phyloP scores from a whole-genome alignment of 352 stramenopile species.

The Poterioochromonas sp. region DNA sequence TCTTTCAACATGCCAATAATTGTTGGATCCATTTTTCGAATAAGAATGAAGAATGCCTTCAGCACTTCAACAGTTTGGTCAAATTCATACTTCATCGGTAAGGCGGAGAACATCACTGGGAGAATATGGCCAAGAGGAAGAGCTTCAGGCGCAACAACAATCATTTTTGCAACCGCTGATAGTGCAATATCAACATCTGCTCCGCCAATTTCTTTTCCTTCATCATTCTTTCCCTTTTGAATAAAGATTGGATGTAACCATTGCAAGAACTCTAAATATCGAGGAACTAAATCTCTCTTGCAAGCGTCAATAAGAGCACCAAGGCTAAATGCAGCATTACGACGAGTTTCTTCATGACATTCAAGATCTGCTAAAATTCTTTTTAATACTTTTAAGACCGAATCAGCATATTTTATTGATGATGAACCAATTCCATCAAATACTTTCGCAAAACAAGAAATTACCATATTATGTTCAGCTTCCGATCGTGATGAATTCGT shows the following conservation, averaged over 20 bases:
- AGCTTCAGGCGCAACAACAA: conserved; percentile 59
- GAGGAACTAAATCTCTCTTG: conserved; percentile 57
- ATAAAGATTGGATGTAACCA: conserved; percentile 75
- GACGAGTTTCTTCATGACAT: conserved; percentile 77
- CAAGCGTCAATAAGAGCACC: conserved; percentile 75
- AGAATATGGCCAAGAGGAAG: conserved; percentile 83
- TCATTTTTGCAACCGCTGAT: conserved; percentile 82
- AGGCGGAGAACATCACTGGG: conserved; percentile 74
- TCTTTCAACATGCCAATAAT: conserved; percentile 58
- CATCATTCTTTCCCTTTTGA: conserved; percentile 44
- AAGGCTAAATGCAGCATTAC: conserved; percentile 87
- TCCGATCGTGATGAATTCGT: conserved; percentile 72
- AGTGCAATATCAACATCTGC: conserved; percentile 86
- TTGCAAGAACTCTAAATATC: conserved; percentile 79
- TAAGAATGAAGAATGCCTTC: conserved; percentile 78
- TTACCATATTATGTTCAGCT: conserved; percentile 78
- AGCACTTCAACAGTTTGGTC: conserved; percentile 90
- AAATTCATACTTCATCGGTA: conserved; percentile 91
- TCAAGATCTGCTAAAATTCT: conserved; percentile 76
- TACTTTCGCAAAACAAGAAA: conserved; percentile 88
- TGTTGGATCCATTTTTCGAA: conserved; percentile 72
- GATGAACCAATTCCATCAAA: not conserved
- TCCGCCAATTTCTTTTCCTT: conserved; percentile 51
- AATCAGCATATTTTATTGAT: conserved; percentile 50
- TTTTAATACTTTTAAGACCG: conserved; percentile 72